These are phyloP conservation scores for Reticulascus tulasneorum DNA, from an alignment of 2,329 filamentous ascomycete genomes.

Conservation along the genomic window DNA sequence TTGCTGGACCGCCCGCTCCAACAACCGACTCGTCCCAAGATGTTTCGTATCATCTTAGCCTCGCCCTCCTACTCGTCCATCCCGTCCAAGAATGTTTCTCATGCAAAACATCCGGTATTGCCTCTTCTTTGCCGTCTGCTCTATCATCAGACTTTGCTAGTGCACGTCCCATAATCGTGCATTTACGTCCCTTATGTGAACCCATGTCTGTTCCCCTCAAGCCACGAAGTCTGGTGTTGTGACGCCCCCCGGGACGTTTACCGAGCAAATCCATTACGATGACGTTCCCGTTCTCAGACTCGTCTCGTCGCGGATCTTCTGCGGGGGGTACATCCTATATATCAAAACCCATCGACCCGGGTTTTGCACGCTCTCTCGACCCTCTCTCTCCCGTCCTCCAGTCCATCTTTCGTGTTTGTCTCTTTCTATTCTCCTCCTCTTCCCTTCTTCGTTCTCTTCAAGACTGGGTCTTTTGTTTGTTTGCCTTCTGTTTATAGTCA, in stretches of 20 bases:
- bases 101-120: too few relatives aligned
- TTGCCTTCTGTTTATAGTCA: conserved; percentile 5
- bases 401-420: conserved; percentile 4
- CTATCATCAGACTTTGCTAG: too few relatives aligned
- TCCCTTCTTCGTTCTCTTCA: conserved; percentile 11
- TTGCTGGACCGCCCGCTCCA: too few relatives aligned
- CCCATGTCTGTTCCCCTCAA: too few relatives aligned
- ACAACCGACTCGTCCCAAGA: too few relatives aligned
- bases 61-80: too few relatives aligned
- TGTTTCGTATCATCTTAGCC: too few relatives aligned
- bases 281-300: conserved; percentile 2
- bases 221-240: conserved; percentile 11
- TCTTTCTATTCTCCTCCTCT: conserved; percentile 8
- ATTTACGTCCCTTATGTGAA: too few relatives aligned
- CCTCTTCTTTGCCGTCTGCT: too few relatives aligned
- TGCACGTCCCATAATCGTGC: too few relatives aligned
- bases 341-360: conserved; percentile 4
- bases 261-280: conserved; percentile 5
- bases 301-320: background rate
- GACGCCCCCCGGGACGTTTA: conserved; percentile 8
- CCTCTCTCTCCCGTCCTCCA: conserved; percentile 3
- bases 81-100: conserved; percentile 5
- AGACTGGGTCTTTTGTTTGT: conserved; percentile 7
- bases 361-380: background rate
- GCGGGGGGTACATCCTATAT: conserved; percentile 1